phyloP scores from a whole-genome alignment of 345 rosid species.

The Arabis hirsuta region DNA sequence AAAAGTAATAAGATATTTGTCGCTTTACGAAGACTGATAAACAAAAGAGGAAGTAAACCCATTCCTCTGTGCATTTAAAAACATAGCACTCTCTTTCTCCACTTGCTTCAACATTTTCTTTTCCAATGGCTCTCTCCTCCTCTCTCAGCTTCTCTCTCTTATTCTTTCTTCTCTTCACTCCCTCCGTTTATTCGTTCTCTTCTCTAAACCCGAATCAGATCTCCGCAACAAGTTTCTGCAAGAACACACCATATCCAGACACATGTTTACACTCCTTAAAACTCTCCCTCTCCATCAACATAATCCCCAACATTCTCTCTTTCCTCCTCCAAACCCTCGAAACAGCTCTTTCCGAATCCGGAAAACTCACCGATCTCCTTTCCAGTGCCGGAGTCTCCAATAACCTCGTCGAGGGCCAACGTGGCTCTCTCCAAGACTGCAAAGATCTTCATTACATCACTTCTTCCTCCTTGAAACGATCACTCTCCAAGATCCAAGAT shows the following conservation, averaged over 20 bases:
- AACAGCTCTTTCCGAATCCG: conserved; percentile 66
- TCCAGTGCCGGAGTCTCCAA: conserved; percentile 38
- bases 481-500: conserved; percentile 52
- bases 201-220: conserved; percentile 44
- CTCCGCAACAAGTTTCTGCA: conserved; percentile 56
- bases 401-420: conserved; percentile 63
- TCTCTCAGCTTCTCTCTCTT: conserved; percentile 30
- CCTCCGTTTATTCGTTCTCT: conserved; percentile 35
- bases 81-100: conserved; percentile 21
- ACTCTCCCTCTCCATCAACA: conserved; percentile 73
- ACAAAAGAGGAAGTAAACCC: background rate
- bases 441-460: conserved; percentile 81
- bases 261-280: conserved; percentile 65
- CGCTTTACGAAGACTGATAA: background rate
- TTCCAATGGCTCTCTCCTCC: conserved; percentile 52
- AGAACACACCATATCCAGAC: conserved; percentile 67
- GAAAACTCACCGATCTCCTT: conserved; percentile 60
- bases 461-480: conserved; percentile 49
- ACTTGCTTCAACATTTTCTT: conserved; percentile 24
- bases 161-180: conserved; percentile 47
- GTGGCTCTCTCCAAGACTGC: conserved; percentile 81
- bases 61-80: conserved; percentile 10
- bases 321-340: conserved; percentile 67
- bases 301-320: conserved; percentile 61
- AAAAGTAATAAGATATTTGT: conserved; percentile 1